Conservation (phyloP, 2,329 filamentous ascomycete species). For the Ilyonectria destructans region DNA sequence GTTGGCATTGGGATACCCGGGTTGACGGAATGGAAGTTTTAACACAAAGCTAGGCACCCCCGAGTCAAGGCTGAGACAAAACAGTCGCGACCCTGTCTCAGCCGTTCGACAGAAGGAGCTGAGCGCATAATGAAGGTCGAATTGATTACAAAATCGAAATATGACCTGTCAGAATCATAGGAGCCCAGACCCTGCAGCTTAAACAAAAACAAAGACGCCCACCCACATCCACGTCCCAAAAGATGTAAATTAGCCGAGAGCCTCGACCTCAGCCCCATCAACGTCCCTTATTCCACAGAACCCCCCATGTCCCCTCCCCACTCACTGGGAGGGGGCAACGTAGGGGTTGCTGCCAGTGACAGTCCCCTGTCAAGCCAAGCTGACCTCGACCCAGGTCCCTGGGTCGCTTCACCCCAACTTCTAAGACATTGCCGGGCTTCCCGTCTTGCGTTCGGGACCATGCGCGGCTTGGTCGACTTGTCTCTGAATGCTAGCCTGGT, state of each 20-base stretch:
- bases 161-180: slow-evolving; percentile 38
- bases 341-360: background rate
- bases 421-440: slow-evolving; percentile 51
- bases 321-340: background rate
- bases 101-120: slow-evolving; percentile 21
- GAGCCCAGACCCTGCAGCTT: slow-evolving; percentile 33
- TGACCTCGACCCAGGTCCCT: slow-evolving; percentile 29
- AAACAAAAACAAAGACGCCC: slow-evolving; percentile 23
- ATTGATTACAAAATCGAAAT: slow-evolving; percentile 39
- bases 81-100: slow-evolving; percentile 5
- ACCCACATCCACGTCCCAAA: slow-evolving; percentile 2
- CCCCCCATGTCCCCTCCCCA: slow-evolving; percentile 10
- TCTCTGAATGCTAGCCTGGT: slow-evolving; percentile 63
- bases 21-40: background rate
- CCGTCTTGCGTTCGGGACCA: slow-evolving; percentile 54
- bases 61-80: slow-evolving; percentile 24
- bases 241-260: slow-evolving; percentile 26
- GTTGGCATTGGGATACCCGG: background rate
- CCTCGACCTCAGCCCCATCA: slow-evolving; percentile 21
- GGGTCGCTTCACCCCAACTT: slow-evolving; percentile 14
- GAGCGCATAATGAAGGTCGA: slow-evolving; percentile 23
- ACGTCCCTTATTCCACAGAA: slow-evolving; percentile 1
- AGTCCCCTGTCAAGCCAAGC: slow-evolving; percentile 9
- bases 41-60: slow-evolving; percentile 31
- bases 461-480: slow-evolving; percentile 50